Evolutionary conservation across 1,139 yeast species (phyloP), one percentile per base, ranked within the genome.

Genomic region (Pichia sp.): DNA sequence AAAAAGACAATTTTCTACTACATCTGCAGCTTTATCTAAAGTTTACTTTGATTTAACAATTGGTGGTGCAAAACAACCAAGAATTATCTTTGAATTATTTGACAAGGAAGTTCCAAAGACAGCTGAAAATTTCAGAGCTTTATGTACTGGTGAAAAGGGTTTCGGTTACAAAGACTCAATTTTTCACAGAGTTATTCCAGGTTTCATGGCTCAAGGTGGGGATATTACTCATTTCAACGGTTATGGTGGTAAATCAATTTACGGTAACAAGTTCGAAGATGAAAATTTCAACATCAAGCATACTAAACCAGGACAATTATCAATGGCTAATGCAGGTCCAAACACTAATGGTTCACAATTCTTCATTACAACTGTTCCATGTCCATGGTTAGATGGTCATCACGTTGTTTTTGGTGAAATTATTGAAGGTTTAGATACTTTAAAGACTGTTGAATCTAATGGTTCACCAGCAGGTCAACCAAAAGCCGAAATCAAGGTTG

Each of bases 11-110:
- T 70, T 71, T 55, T 61, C 70, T 38, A 57, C 71, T 30, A 51
- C 71, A 40, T 51, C 65, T 29, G 58, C 58, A 34, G 55, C 58
- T 26, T 66, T 70, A 24, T 62, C 64, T 51, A 70, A 70, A 57
- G 90, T 84, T 60, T 86, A 69, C 77, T 86, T 86, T 68, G 94
- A 85, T 66, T 73, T 82, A 60, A 70, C 89, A 58, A 82, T 82
- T 55, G 75, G 78, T 66, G 86, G 87, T 61, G 60, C 59, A 66
- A 56, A 58, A 40, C 63, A 60, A 53, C 65, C 65, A 51, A 56
- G 64, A 52, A 59, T 64, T 35, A 63, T 61, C 23, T 62, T 64
- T 45, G 61, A 77, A 56, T 69, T 78, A 58, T 77, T 73, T 69
- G 71, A 73, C 62, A 78, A 76, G 55, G 72, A 73, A 55, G 80